Percentiles rank a stretch among this genome's conserved stretches.
These are phyloP conservation scores for Typha latifolia DNA, from an alignment of 176 grass and related monocot genomes.

Conservation along the genomic window DNA sequence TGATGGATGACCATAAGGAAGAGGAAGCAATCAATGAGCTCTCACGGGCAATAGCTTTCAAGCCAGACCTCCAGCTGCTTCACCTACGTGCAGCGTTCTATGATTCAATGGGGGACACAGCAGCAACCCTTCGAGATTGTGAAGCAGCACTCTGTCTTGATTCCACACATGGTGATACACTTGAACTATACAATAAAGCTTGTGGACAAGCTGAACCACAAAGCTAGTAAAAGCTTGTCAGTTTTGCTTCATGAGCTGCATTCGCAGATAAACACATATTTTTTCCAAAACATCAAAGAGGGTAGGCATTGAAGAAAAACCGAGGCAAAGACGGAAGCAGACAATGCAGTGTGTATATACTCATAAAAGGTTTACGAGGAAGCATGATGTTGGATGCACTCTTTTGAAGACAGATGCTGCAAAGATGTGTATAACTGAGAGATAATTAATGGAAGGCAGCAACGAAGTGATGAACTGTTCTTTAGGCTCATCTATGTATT, in stretches of 20 bases:
- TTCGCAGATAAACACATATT: background rate
- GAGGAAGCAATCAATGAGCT: conserved; percentile 73
- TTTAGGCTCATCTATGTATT: conserved; percentile 4
- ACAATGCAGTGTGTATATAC: conserved; percentile 15
- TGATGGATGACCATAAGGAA: conserved; percentile 87
- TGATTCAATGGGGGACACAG: conserved; percentile 55
- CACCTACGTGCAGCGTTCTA: conserved; percentile 81
- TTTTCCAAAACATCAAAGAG: background rate
- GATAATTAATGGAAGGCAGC: conserved; percentile 14
- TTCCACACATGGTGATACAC: conserved; percentile 57
- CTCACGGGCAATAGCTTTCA: conserved; percentile 52
- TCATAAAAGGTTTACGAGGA: background rate
- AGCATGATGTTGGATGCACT: background rate
- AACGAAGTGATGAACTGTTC: conserved; percentile 16
- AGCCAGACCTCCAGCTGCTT: conserved; percentile 77
- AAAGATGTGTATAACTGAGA: conserved; percentile 24
- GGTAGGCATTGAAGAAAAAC: background rate
- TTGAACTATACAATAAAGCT: conserved; percentile 77
- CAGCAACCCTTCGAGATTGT: conserved; percentile 54
- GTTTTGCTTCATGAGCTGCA: background rate
- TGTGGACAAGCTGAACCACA: conserved; percentile 24
- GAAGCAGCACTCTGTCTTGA: conserved; percentile 83
- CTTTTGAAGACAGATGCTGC: conserved; percentile 5
- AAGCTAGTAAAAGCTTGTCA: conserved; percentile 18
- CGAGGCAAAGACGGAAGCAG: background rate